Conservation (phyloP, 352 stramenopile species). For the Globisporangium radiosum region DNA sequence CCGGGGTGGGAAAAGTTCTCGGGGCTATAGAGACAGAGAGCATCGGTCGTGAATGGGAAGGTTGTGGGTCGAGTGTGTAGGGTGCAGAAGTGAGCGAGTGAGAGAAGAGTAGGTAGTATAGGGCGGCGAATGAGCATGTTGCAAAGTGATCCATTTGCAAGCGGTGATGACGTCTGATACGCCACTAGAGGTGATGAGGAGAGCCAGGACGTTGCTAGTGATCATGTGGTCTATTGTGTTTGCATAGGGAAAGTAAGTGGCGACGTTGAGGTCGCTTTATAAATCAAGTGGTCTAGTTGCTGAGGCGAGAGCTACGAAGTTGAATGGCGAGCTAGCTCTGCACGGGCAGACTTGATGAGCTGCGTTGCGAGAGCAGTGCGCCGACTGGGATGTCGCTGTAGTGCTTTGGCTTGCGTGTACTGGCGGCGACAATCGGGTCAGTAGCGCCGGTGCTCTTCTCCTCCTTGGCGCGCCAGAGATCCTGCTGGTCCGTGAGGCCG, state of each 20-base stretch:
- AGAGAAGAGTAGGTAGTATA: no score
- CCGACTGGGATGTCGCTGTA: slow-evolving; percentile 55
- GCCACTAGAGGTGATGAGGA: no score
- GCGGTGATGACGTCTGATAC: no score
- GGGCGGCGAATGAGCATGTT: no score
- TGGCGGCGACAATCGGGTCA: slow-evolving; percentile 15
- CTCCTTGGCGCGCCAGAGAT: slow-evolving; percentile 64
- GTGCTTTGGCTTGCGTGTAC: slow-evolving; percentile 54
- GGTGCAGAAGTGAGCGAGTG: no score
- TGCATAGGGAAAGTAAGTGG: no score
- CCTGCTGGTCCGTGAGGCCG: slow-evolving; percentile 74
- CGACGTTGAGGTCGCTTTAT: no score
- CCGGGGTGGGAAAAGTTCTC: slow-evolving; percentile 81
- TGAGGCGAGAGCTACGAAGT: background rate
- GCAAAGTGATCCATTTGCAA: no score
- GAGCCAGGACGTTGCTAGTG: no score
- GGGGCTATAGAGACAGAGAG: slow-evolving; percentile 36
- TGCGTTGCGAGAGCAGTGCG: slow-evolving; percentile 29
- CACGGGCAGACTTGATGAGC: slow-evolving; percentile 28
- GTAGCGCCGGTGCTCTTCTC: slow-evolving; percentile 20
- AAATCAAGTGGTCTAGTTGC: no score
- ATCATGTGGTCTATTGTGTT: no score
- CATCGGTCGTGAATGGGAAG: background rate
- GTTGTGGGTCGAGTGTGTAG: no score
- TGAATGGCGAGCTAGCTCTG: slow-evolving; percentile 6